phyloP scores from a whole-genome alignment of 2,329 filamentous ascomycete genomes.

The Monosporascus sp. region DNA sequence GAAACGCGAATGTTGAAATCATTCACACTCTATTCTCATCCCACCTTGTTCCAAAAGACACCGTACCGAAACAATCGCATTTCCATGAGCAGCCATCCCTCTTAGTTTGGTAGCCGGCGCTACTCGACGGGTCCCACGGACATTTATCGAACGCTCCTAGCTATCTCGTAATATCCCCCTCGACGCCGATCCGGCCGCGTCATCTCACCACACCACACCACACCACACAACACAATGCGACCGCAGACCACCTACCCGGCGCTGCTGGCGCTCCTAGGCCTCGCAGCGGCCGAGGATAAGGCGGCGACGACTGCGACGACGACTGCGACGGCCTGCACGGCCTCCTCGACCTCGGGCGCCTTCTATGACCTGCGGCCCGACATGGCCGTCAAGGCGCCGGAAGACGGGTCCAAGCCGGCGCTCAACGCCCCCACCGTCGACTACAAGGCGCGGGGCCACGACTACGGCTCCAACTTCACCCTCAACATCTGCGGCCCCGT shows the following conservation, averaged over 20 bases:
- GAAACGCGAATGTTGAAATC: neutral
- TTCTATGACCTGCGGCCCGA: conserved; percentile 56
- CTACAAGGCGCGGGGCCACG: conserved; percentile 64
- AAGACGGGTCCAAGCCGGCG: conserved; percentile 37
- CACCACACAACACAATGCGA: no score
- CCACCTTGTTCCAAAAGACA: no score
- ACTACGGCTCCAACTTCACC: conserved; percentile 77
- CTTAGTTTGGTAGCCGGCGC: no score
- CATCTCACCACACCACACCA: no score
- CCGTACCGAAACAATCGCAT: no score
- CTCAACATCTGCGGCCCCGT: conserved; percentile 76
- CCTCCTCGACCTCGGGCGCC: conserved; percentile 48
- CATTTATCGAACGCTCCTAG: no score
- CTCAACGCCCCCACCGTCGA: conserved; percentile 36
- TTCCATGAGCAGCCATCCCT: no score
- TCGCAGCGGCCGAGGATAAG: conserved; percentile 27
- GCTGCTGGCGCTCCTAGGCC: conserved; percentile 31
- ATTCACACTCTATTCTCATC: no score
- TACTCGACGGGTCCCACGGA: no score
- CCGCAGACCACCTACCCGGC: conserved; percentile 10
- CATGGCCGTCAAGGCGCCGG: conserved; percentile 37
- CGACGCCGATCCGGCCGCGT: no score
- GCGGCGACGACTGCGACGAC: conserved; percentile 28
- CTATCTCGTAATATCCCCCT: no score
- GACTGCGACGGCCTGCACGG: conserved; percentile 47